Conservation (phyloP, 495 filamentous ascomycete genomes). For the Tuber microsphaerosporum region DNA sequence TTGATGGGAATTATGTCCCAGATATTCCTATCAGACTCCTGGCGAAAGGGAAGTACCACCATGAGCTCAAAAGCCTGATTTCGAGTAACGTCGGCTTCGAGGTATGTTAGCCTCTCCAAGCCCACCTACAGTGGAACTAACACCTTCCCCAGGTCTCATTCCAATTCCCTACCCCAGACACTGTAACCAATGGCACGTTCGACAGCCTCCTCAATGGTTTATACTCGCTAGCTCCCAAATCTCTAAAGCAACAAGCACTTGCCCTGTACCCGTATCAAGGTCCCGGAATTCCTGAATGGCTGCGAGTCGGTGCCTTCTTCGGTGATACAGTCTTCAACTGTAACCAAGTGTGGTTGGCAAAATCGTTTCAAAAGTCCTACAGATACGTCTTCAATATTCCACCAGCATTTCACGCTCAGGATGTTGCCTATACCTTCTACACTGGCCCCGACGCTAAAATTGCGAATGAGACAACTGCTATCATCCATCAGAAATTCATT, state of each 20-base stretch:
- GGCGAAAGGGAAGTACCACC: constrained; percentile 52
- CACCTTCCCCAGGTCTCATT: constrained; percentile 37
- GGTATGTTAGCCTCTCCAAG: constrained; percentile 26
- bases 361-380: constrained; percentile 52
- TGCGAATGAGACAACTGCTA: constrained; percentile 40
- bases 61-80: constrained; percentile 51
- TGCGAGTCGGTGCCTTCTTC: constrained; percentile 43
- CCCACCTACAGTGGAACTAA: constrained; percentile 15
- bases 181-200: constrained; percentile 41
- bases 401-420: constrained; percentile 51
- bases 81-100: constrained; percentile 22
- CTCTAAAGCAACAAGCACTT: constrained; percentile 31
- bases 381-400: constrained; percentile 57
- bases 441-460: constrained; percentile 44
- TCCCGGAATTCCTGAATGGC: constrained; percentile 42
- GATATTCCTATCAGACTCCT: constrained; percentile 53
- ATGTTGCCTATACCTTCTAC: constrained; percentile 53
- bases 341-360: constrained; percentile 47
- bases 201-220: constrained; percentile 11
- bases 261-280: constrained; percentile 46
- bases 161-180: constrained; percentile 33
- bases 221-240: constrained; percentile 24
- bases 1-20: constrained; percentile 57
- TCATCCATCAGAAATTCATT: constrained; percentile 29
- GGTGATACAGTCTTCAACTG: constrained; percentile 46